Conservation (phyloP, 2,329 filamentous ascomycete genomes). For the Sporothrix brasiliensis region DNA sequence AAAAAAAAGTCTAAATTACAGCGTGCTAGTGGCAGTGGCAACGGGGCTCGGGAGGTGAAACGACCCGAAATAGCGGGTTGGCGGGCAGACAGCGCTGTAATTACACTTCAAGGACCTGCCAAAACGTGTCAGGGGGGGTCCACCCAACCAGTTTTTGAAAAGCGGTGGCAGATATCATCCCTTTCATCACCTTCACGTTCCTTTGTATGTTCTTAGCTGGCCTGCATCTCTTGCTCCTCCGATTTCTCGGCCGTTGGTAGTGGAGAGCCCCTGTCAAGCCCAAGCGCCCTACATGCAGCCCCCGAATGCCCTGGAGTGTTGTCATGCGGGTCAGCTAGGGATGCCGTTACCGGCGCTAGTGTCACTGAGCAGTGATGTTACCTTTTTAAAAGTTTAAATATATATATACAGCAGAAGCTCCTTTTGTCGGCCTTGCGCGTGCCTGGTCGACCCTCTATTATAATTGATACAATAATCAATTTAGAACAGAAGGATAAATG, state of each 20-base stretch:
- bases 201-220: not conserved
- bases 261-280: not conserved
- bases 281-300: not conserved
- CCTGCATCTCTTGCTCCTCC: not conserved
- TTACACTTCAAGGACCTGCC: too few relatives aligned
- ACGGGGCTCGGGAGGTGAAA: slow-evolving; percentile 9
- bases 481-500: too few relatives aligned
- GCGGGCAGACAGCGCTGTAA: not conserved
- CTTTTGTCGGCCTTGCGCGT: too few relatives aligned
- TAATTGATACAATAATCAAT: too few relatives aligned
- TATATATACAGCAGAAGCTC: too few relatives aligned
- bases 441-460: too few relatives aligned
- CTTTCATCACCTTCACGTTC: not conserved
- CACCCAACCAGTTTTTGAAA: too few relatives aligned
- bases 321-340: not conserved
- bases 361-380: not conserved
- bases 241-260: not conserved
- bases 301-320: not conserved
- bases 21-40: not conserved
- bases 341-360: not conserved
- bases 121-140: too few relatives aligned
- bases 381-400: too few relatives aligned
- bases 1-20: not conserved
- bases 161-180: too few relatives aligned
- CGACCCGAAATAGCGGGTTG: not conserved